phyloP scores from a whole-genome alignment of 208 protist species.

The Leishmania guyanensis region DNA sequence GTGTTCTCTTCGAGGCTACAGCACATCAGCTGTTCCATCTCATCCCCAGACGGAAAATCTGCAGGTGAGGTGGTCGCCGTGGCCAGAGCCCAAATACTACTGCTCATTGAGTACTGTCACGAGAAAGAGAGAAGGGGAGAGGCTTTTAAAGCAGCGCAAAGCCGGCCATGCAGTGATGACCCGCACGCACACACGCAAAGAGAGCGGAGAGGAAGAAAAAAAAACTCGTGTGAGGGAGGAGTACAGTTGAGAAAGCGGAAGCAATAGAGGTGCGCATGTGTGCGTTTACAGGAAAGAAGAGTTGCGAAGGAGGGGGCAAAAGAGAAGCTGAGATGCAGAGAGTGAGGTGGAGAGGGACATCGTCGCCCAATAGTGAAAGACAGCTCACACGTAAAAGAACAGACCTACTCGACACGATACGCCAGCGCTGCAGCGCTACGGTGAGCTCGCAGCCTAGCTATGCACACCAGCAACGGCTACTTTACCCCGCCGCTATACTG shows the following conservation, averaged over 20 bases:
- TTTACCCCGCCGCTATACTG: background rate
- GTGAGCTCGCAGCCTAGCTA: background rate
- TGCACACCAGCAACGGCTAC: background rate
- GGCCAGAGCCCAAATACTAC: constrained; percentile 18
- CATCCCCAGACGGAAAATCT: constrained; percentile 16
- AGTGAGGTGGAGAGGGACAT: background rate
- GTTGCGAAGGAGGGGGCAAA: background rate
- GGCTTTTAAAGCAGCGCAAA: background rate
- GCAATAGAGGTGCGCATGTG: background rate
- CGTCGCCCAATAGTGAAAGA: background rate
- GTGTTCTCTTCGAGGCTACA: constrained; percentile 36
- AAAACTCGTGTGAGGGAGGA: background rate
- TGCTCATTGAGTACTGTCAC: constrained; percentile 2
- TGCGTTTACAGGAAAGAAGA: background rate
- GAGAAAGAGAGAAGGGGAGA: background rate
- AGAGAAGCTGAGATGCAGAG: background rate
- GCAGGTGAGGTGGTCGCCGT: background rate
- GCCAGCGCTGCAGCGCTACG: background rate
- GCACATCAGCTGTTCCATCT: constrained; percentile 29
- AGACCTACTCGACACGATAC: background rate
- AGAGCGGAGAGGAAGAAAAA: background rate
- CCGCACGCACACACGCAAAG: background rate
- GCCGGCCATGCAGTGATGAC: background rate
- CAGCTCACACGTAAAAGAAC: background rate
- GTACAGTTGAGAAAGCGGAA: background rate